phyloP scores from a whole-genome alignment of 352 stramenopile genomes.

The Chrysophaeum taylorii region DNA sequence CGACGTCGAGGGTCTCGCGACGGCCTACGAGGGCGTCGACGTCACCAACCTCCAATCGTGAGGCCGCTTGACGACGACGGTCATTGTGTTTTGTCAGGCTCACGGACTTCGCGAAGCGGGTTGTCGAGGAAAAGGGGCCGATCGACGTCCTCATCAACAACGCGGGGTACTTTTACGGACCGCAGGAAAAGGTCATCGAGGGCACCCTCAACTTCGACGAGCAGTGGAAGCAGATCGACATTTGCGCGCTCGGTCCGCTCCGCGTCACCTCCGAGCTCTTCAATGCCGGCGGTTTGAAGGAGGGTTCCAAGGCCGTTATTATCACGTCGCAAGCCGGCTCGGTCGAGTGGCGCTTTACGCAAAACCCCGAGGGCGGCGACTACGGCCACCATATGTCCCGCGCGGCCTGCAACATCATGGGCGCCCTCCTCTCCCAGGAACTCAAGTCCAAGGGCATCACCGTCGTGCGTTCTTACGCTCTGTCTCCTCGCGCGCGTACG shows the following conservation, averaged over 20 bases:
- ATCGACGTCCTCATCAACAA: constrained; percentile 64
- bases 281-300: constrained; percentile 30
- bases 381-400: constrained; percentile 64
- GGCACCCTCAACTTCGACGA: constrained; percentile 54
- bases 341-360: constrained; percentile 49
- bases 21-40: not conserved
- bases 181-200: constrained; percentile 35
- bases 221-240: constrained; percentile 62
- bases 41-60: constrained; percentile 18
- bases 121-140: constrained; percentile 14
- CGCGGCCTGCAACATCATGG: constrained; percentile 52
- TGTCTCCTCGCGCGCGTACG: no score
- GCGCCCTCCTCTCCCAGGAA: constrained; percentile 46
- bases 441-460: constrained; percentile 46
- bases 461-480: no score
- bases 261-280: constrained; percentile 37
- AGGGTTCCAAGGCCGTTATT: constrained; percentile 46
- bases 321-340: constrained; percentile 59
- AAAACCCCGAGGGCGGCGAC: constrained; percentile 50
- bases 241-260: constrained; percentile 34
- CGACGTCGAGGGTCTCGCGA: not conserved
- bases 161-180: constrained; percentile 62
- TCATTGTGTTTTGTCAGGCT: not conserved
- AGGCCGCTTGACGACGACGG: not conserved
- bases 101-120: not conserved